phyloP scores from a whole-genome alignment of 1,284 basidiomycete genomes.

The Mycena citricolor region DNA sequence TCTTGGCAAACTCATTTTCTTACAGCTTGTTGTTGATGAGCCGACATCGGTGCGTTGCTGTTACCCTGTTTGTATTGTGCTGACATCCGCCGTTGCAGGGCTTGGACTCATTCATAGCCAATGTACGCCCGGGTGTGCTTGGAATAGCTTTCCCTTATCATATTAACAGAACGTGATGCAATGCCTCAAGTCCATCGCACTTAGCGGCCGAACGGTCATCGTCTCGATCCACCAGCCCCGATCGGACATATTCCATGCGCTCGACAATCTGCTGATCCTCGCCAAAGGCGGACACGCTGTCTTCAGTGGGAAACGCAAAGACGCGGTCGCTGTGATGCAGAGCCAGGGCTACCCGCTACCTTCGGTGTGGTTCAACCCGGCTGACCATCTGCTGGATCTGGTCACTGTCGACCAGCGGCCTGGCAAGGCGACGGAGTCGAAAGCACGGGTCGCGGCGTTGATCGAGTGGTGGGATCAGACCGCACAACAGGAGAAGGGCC shows the following conservation, averaged over 20 bases:
- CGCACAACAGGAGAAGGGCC: conserved; percentile 20
- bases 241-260: conserved; percentile 44
- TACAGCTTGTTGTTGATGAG: conserved; percentile 34
- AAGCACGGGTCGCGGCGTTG: conserved; percentile 14
- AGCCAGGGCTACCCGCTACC: conserved; percentile 22
- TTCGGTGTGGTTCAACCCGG: conserved; percentile 21
- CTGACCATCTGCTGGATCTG: conserved; percentile 21
- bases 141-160: conserved; percentile 26
- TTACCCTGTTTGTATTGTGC: conserved; percentile 21
- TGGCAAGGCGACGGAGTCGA: conserved; percentile 12
- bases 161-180: conserved; percentile 35
- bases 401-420: conserved; percentile 20
- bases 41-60: conserved; percentile 42
- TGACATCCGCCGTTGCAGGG: conserved; percentile 42
- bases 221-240: conserved; percentile 54
- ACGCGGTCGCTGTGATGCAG: conserved; percentile 19
- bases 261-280: conserved; percentile 47
- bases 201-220: conserved; percentile 50
- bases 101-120: conserved; percentile 47
- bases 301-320: conserved; percentile 29
- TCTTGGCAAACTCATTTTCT: neutral
- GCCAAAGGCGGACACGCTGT: conserved; percentile 44
- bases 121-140: conserved; percentile 39
- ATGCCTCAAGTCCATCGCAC: conserved; percentile 45
- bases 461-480: conserved; percentile 31